Percentiles rank a stretch among this genome's conserved stretches.
phyloP scores from a whole-genome alignment of 2,329 filamentous ascomycete species.

The Arthrobotrys conoides region DNA sequence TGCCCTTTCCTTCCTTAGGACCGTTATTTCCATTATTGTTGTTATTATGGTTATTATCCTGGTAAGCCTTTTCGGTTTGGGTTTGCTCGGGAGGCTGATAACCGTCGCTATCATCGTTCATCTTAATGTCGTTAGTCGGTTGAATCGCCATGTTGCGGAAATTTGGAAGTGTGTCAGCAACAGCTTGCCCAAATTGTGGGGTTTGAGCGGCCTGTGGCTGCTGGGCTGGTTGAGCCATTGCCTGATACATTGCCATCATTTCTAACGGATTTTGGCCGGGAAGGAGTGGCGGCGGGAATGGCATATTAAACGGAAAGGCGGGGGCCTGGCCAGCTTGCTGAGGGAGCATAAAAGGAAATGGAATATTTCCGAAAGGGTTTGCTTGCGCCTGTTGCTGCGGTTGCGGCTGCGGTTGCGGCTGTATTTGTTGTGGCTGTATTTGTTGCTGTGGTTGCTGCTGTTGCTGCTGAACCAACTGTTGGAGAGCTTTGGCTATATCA shows the following conservation, averaged over 20 bases:
- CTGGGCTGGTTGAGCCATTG: slow-evolving; percentile 36
- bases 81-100: slow-evolving; percentile 53
- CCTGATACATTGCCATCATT: slow-evolving; percentile 60
- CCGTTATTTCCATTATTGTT: neutral
- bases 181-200: slow-evolving; percentile 25
- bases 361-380: slow-evolving; percentile 38
- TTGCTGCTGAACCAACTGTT: slow-evolving; percentile 38
- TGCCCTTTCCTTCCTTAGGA: slow-evolving; percentile 52
- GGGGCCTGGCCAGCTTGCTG: slow-evolving; percentile 53
- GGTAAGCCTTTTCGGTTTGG: slow-evolving; percentile 39
- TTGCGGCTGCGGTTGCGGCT: slow-evolving; percentile 10
- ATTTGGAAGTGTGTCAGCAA: slow-evolving; percentile 19
- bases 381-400: slow-evolving; percentile 24
- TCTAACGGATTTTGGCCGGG: slow-evolving; percentile 52
- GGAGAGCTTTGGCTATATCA: slow-evolving; percentile 39
- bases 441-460: slow-evolving; percentile 3
- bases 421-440: slow-evolving; percentile 11
- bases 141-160: slow-evolving; percentile 3
- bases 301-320: slow-evolving; percentile 54
- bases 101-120: slow-evolving; percentile 47
- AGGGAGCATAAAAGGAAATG: slow-evolving; percentile 53
- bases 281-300: slow-evolving; percentile 50
- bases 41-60: slow-evolving; percentile 33
- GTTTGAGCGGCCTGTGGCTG: slow-evolving; percentile 10
- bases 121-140: slow-evolving; percentile 35